Conservation (phyloP, 306 rosid genomes). For the Medicago arabica region DNA sequence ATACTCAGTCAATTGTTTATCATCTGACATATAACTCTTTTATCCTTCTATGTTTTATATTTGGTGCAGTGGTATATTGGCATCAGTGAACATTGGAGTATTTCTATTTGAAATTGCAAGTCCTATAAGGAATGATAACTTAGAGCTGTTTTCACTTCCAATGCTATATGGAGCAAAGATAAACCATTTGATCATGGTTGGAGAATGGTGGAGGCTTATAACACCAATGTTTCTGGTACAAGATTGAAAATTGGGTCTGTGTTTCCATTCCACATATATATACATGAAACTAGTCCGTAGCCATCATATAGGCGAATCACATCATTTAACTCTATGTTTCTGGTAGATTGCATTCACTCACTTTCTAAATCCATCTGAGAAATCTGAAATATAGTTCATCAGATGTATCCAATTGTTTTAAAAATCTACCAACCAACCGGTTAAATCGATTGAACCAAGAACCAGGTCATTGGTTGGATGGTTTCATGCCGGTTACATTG, state of each 20-base stretch:
- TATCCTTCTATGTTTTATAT: constrained; percentile 36
- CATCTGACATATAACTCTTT: not conserved
- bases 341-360: not conserved
- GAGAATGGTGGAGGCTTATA: constrained; percentile 99
- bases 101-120: constrained; percentile 93
- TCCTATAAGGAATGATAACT: constrained; percentile 71
- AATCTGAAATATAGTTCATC: constrained; percentile 13
- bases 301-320: not conserved
- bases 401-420: not conserved
- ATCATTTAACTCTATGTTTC: too few species aligned
- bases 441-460: too few species aligned
- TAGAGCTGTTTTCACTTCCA: constrained; percentile 75
- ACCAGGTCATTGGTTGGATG: too few species aligned
- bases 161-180: constrained; percentile 87
- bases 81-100: constrained; percentile 82
- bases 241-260: constrained; percentile 76
- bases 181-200: constrained; percentile 74
- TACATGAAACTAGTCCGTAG: too few species aligned
- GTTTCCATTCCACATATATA: constrained; percentile 59
- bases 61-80: constrained; percentile 76
- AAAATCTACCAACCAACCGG: too few species aligned
- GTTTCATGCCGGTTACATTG: too few species aligned
- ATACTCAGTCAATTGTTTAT: too few species aligned
- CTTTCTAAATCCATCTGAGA: not conserved
- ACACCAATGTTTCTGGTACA: constrained; percentile 99